phyloP scores from a whole-genome alignment of 345 rosid species.

The Laguncularia racemosa region DNA sequence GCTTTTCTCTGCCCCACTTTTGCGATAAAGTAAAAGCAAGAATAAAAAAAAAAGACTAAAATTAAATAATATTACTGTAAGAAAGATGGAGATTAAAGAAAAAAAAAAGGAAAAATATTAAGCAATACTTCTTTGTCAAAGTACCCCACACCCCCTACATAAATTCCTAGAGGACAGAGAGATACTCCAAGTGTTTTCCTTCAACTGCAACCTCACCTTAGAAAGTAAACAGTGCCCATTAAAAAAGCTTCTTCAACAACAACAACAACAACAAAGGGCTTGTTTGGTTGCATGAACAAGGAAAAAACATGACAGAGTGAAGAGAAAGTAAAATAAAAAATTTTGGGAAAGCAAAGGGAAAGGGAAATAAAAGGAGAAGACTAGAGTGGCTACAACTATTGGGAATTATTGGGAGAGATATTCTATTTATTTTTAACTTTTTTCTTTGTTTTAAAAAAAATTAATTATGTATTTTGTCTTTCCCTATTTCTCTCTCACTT shows the following conservation, averaged over 20 bases:
- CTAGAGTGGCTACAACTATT: background rate
- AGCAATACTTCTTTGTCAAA: constrained; percentile 14
- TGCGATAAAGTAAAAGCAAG: constrained; percentile 40
- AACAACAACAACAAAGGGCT: constrained; percentile 14
- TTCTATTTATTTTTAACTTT: constrained; percentile 1
- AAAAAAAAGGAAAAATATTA: background rate
- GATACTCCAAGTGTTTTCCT: constrained; percentile 9
- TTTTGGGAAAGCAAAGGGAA: background rate
- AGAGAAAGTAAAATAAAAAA: constrained; percentile 18
- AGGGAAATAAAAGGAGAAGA: constrained; percentile 3
- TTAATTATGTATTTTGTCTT: background rate
- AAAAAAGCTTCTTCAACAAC: constrained; percentile 16
- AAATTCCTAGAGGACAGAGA: constrained; percentile 11
- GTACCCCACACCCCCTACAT: constrained; percentile 8
- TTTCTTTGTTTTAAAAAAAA: constrained; percentile 1
- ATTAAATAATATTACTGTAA: constrained; percentile 22
- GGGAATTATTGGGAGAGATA: background rate
- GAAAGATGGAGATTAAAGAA: constrained; percentile 15
- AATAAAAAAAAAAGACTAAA: constrained; percentile 12
- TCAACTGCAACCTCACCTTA: constrained; percentile 17
- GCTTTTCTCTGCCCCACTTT: constrained; percentile 42
- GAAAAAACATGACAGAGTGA: constrained; percentile 31
- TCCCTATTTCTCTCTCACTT: background rate
- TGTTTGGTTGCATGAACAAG: constrained; percentile 39
- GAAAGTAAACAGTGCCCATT: constrained; percentile 28